phyloP scores from a whole-genome alignment of 2,329 filamentous ascomycete genomes.

The Davidsoniella australis region DNA sequence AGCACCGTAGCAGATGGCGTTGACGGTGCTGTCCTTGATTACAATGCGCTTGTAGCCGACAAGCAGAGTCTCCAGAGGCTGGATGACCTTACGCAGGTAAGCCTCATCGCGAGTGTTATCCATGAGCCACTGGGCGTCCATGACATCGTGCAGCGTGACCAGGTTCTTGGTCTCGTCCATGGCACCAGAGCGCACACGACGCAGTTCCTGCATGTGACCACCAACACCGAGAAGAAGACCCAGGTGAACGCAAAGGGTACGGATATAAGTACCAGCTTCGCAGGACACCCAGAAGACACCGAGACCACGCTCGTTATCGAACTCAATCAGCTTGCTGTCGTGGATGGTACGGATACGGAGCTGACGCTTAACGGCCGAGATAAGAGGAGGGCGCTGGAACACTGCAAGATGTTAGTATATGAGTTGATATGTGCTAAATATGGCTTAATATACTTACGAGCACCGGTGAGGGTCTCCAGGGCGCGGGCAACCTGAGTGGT shows the following conservation, averaged over 20 bases:
- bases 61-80: conserved; percentile 80
- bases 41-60: conserved; percentile 92
- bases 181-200: conserved; percentile 81
- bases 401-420: not conserved
- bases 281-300: conserved; percentile 99
- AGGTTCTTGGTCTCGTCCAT: conserved; percentile 84
- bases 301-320: conserved; percentile 93
- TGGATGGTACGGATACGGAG: conserved; percentile 95
- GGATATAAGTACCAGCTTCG: conserved; percentile 92
- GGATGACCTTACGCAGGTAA: conserved; percentile 79
- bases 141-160: conserved; percentile 71
- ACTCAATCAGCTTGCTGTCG: conserved; percentile 92
- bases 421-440: not conserved
- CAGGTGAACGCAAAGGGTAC: conserved; percentile 91
- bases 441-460: conserved; percentile 24
- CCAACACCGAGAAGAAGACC: conserved; percentile 63
- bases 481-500: conserved; percentile 85
- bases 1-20: conserved; percentile 94
- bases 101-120: conserved; percentile 94
- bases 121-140: conserved; percentile 90
- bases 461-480: conserved; percentile 88
- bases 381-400: conserved; percentile 73
- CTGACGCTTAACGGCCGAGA: conserved; percentile 97
- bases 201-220: conserved; percentile 95
- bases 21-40: conserved; percentile 71